A percentile compares a stretch with the other conserved stretches of the same genome.
These are phyloP conservation scores for Hyphopichia homilentoma DNA, from an alignment of 805 yeast genomes.

Conservation along the genomic window DNA sequence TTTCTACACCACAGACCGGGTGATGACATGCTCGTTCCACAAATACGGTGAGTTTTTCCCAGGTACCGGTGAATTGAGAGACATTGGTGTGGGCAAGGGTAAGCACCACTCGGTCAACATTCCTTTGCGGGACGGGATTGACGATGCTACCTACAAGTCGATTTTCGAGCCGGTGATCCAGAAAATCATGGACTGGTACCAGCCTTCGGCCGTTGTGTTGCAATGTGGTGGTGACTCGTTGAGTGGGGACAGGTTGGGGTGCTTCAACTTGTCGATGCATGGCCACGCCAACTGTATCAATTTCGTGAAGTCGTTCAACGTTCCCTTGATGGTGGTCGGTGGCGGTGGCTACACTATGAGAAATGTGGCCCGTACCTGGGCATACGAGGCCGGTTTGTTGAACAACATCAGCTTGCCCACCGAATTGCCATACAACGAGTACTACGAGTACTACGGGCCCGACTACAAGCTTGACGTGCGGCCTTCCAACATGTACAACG, in stretches of 20 bases:
- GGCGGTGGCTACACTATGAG: constrained; percentile 99
- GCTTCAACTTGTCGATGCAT: constrained; percentile 86
- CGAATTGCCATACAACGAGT: constrained; percentile 90
- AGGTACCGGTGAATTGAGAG: constrained; percentile 93
- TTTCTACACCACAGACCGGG: constrained; percentile 90
- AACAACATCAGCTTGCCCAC: constrained; percentile 73
- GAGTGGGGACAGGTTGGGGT: constrained; percentile 93
- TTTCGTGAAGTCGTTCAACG: constrained; percentile 77
- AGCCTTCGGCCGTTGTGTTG: constrained; percentile 93
- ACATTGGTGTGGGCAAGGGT: constrained; percentile 87
- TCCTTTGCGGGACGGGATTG: constrained; percentile 94
- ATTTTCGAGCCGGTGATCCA: constrained; percentile 86
- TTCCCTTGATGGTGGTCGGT: constrained; percentile 91
- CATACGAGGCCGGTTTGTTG: constrained; percentile 85
- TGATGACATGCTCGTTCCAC: constrained; percentile 95
- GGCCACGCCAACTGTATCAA: constrained; percentile 97
- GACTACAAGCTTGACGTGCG: constrained; percentile 93
- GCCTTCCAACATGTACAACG: constrained; percentile 95
- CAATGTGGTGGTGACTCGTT: constrained; percentile 99
- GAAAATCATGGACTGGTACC: constrained; percentile 77
- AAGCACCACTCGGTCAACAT: constrained; percentile 86
- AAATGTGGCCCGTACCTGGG: constrained; percentile 94
- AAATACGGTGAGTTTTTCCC: constrained; percentile 97
- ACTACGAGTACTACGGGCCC: constrained; percentile 96
- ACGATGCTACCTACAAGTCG: constrained; percentile 80